Conservation (phyloP, 164 flowering plant genomes). For the Amborella trichopoda region DNA sequence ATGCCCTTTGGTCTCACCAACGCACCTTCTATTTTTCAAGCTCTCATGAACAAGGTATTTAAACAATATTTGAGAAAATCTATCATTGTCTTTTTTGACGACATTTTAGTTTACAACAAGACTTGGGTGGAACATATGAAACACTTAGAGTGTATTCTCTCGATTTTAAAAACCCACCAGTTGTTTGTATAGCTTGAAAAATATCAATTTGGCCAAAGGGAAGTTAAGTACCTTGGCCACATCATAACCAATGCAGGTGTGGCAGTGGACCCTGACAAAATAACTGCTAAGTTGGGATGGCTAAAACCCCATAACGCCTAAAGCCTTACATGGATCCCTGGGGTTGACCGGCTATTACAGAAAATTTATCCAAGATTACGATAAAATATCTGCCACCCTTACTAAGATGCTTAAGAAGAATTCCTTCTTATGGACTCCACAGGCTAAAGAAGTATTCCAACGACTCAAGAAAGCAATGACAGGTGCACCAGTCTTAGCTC, state of each 20-base stretch:
- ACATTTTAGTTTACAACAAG: background rate
- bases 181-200: background rate
- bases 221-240: background rate
- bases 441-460: background rate
- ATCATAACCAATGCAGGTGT: background rate
- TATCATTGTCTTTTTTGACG: background rate
- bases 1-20: constrained; percentile 1
- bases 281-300: background rate
- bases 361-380: background rate
- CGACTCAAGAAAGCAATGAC: background rate
- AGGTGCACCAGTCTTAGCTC: background rate
- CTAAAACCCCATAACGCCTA: background rate
- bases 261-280: background rate
- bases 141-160: background rate
- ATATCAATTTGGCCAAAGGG: background rate
- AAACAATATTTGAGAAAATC: background rate
- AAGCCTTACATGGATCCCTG: background rate
- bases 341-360: background rate
- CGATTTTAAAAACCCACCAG: background rate
- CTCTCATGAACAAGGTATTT: background rate
- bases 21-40: background rate
- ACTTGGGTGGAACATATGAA: background rate
- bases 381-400: background rate
- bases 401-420: background rate
- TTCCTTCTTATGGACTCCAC: background rate